Conservation (phyloP, 2,329 filamentous ascomycete species). For the Fusarium sp. region DNA sequence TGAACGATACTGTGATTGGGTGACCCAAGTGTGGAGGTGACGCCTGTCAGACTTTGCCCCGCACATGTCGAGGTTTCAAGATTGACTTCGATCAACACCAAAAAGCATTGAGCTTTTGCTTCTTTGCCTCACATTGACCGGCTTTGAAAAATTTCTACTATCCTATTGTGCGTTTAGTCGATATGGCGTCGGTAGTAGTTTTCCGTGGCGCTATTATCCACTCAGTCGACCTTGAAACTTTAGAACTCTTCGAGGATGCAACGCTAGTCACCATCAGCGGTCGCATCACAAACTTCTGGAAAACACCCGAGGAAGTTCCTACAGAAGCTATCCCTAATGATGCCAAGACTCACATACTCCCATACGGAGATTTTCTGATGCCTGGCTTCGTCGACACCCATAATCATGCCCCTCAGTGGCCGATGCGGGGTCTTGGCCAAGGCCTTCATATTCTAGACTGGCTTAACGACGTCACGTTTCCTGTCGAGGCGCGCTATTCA, state of each 20-base stretch:
- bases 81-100: background rate
- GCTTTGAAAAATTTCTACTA: too few relatives aligned
- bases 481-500: slow-evolving; percentile 17
- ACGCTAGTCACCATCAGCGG: slow-evolving; percentile 6
- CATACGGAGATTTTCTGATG: slow-evolving; percentile 48
- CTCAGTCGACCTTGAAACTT: background rate
- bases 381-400: slow-evolving; percentile 75
- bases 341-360: rapidly evolving
- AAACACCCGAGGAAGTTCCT: background rate
- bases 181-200: background rate
- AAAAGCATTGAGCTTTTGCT: background rate
- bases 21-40: background rate
- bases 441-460: slow-evolving; percentile 70
- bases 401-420: slow-evolving; percentile 73
- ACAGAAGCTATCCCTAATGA: background rate
- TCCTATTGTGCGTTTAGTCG: rapidly evolving
- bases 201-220: slow-evolving; percentile 18
- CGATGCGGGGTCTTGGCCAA: slow-evolving; percentile 62
- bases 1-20: background rate
- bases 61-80: background rate
- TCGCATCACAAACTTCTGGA: slow-evolving; percentile 15
- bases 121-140: background rate
- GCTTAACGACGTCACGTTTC: slow-evolving; percentile 74
- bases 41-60: background rate
- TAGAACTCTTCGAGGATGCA: slow-evolving; percentile 4